phyloP scores from a whole-genome alignment of 1,284 basidiomycete species.

The Puccinia brachypodii region DNA sequence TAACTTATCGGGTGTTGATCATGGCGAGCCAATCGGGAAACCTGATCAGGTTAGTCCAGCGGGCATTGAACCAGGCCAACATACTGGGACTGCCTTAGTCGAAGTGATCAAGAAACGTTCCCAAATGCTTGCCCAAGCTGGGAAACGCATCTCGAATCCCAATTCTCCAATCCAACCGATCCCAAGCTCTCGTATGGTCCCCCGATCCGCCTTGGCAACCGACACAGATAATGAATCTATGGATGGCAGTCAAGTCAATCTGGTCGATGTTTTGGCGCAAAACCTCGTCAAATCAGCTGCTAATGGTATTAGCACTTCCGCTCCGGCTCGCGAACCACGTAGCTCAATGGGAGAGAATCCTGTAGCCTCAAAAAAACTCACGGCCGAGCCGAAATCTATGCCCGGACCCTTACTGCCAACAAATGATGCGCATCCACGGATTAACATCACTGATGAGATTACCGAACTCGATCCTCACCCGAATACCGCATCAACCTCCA shows the following conservation, averaged over 20 bases:
- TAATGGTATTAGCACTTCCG: neutral
- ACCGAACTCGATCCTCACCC: neutral
- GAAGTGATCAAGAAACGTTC: conserved; percentile 29
- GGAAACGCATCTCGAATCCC: conserved; percentile 13
- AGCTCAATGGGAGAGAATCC: neutral
- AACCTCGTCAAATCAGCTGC: neutral
- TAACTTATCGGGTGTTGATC: neutral
- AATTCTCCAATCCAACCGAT: neutral
- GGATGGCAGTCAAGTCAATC: conserved; percentile 22
- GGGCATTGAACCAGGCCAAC: neutral
- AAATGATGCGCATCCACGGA: conserved; percentile 4
- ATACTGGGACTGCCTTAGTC: conserved; percentile 3
- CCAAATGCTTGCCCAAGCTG: conserved; percentile 14
- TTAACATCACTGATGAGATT: conserved; percentile 9
- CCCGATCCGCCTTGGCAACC: conserved; percentile 32
- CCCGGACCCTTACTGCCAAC: neutral
- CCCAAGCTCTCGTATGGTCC: conserved; percentile 30
- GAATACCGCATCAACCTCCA: neutral
- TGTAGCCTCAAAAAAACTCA: neutral
- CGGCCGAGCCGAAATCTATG: neutral
- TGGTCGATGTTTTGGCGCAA: conserved; percentile 32
- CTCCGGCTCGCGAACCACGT: neutral
- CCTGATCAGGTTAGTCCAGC: neutral
- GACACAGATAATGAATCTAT: conserved; percentile 36
- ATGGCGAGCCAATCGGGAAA: neutral